A percentile compares a stretch with the other conserved stretches of the same genome.
Evolutionary conservation across 2,329 filamentous ascomycete genomes (phyloP).

Genomic region (Magnaporthiopsis incrustans): DNA sequence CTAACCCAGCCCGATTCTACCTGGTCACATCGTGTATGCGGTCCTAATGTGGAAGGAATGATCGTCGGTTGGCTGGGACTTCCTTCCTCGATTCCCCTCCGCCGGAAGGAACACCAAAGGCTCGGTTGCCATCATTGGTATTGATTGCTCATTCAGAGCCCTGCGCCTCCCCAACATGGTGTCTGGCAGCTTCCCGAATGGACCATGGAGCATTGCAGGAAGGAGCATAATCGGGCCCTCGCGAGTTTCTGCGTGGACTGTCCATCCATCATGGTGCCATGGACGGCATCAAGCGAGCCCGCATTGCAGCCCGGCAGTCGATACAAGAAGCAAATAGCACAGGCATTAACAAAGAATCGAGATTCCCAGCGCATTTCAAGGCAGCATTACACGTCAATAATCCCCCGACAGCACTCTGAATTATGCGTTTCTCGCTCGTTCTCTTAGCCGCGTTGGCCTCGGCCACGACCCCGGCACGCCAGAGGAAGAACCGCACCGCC

Average conservation of each 20-base stretch:
- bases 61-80: no score
- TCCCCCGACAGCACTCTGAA: not conserved
- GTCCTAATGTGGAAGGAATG: no score
- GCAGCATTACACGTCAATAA: not conserved
- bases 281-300: no score
- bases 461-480: not conserved
- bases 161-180: no score
- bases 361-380: not conserved
- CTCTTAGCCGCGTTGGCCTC: conserved; percentile 8
- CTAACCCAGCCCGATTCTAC: not conserved
- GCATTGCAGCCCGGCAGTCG: not conserved
- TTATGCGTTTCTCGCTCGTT: conserved; percentile 7
- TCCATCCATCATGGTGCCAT: not conserved
- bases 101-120: no score
- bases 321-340: not conserved
- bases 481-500: conserved; percentile 10
- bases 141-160: no score
- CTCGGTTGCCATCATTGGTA: no score
- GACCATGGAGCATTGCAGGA: no score
- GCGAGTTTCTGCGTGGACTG: not conserved
- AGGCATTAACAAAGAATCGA: not conserved
- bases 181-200: no score
- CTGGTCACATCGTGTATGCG: no score
- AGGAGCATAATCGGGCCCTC: no score
- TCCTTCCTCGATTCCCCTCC: no score